Evolutionary conservation across 768 basidiomycete genomes (phyloP), one percentile per base, ranked within the genome.

Genomic region (Kwoniella pini): DNA sequence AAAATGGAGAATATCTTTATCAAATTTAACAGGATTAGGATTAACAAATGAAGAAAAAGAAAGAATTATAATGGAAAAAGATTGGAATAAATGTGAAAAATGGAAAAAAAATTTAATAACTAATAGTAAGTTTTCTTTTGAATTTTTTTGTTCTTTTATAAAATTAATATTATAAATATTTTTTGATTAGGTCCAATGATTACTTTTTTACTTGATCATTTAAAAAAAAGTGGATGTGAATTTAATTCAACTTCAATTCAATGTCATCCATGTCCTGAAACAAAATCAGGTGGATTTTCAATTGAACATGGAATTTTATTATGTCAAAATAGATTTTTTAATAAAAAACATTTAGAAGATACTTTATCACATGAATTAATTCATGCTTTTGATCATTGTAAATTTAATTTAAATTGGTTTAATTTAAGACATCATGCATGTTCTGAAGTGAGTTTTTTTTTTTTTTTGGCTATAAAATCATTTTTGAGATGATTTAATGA

Each of bases 341-440:
- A 82, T 77, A 87, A 90, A 74, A 84, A 83, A 33, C 92, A 96
- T 69, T 88, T 94, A 88, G 93, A 98, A 78, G 85, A 91, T 71
- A 95, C 94, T 28, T 81, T 99, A 31, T 84, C 89, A 21, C 96
- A 99, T 72, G 96, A 99, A 76, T 84, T 98, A 45, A 80, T 98
- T 24, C 96, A 98, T 74, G 87, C 92, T 84, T 98, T 90, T 75
- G 96, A 99, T 77, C 90, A 95, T 64, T 89, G 90, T 79, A 86
- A 86, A 78, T 98, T 98, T 81, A 90, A 91, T 63, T 89, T 96
- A 1, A 86, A 96, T 77, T 96, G 91, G 93, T 79, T 78, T 46
- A 89, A 98, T 79, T 75, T 98, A 57, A 81, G 91, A 59, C 93
- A 96, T 81, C 92, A 96, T 75, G 96, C 95, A 2, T 99, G 96